Conservation (phyloP, 1,139 yeast genomes). For the Suhomyces yuchorum region DNA sequence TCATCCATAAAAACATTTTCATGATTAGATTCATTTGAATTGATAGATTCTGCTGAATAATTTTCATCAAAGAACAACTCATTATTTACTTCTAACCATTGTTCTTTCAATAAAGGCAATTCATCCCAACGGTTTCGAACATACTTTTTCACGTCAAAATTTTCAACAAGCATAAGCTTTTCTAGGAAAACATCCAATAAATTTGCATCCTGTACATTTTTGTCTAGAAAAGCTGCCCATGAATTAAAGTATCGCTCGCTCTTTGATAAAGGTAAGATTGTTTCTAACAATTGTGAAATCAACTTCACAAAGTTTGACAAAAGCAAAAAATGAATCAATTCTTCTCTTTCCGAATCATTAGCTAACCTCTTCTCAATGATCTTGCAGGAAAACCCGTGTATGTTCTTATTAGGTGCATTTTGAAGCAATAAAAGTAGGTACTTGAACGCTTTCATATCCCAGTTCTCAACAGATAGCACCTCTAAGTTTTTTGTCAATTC, state of each 20-base stretch:
- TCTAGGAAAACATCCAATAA: slow-evolving; percentile 25
- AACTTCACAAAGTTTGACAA: slow-evolving; percentile 26
- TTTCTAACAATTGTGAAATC: slow-evolving; percentile 21
- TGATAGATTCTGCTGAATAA: slow-evolving; percentile 1
- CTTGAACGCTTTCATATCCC: slow-evolving; percentile 36
- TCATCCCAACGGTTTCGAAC: slow-evolving; percentile 19
- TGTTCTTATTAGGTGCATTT: slow-evolving; percentile 35
- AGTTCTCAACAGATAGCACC: slow-evolving; percentile 25
- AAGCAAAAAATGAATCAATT: slow-evolving; percentile 25
- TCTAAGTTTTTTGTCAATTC: slow-evolving; percentile 29
- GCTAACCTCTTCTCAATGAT: slow-evolving; percentile 23
- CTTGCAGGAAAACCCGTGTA: slow-evolving; percentile 28
- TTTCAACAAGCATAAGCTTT: slow-evolving; percentile 12
- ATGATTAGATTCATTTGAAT: slow-evolving; percentile 1
- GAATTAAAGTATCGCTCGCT: slow-evolving; percentile 19
- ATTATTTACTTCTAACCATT: slow-evolving; percentile 15
- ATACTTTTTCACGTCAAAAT: slow-evolving; percentile 21
- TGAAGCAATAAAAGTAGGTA: slow-evolving; percentile 36
- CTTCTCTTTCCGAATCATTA: slow-evolving; percentile 20
- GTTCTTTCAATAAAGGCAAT: slow-evolving; percentile 17
- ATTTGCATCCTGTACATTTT: slow-evolving; percentile 12
- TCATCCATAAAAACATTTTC: not conserved
- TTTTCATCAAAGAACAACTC: slow-evolving; percentile 8
- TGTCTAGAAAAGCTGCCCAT: slow-evolving; percentile 26
- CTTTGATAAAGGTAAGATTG: slow-evolving; percentile 8